A percentile compares a stretch with the other conserved stretches of the same genome.
These are phyloP conservation scores for Diplodia mutila DNA, from an alignment of 2,329 filamentous ascomycete species.

Conservation along the genomic window DNA sequence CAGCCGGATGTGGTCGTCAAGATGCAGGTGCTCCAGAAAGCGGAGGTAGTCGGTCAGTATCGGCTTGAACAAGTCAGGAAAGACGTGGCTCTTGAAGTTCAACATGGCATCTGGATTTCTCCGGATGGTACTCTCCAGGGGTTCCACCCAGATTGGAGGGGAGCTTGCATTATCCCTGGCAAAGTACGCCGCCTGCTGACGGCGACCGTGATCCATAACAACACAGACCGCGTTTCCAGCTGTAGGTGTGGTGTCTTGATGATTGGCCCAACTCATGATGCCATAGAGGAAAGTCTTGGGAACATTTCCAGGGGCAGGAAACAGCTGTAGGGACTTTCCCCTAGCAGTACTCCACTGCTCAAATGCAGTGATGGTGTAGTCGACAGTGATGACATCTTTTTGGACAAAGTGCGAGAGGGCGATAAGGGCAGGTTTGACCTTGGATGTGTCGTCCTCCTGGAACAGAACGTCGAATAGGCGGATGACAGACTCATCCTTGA, in stretches of 20 bases:
- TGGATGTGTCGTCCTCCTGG: constrained; percentile 63
- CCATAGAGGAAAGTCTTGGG: constrained; percentile 27
- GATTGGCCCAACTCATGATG: constrained; percentile 43
- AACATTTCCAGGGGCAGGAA: neutral
- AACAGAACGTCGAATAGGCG: constrained; percentile 63
- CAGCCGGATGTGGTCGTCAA: constrained; percentile 36
- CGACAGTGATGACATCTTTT: constrained; percentile 59
- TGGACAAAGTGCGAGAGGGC: constrained; percentile 67
- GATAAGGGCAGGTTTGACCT: constrained; percentile 72
- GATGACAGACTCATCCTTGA: constrained; percentile 31
- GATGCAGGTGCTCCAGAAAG: constrained; percentile 46
- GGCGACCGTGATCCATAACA: constrained; percentile 37
- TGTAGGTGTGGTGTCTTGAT: constrained; percentile 46
- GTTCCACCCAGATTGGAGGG: constrained; percentile 44
- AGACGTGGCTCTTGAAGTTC: constrained; percentile 51
- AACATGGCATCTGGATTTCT: constrained; percentile 42
- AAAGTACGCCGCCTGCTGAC: constrained; percentile 8
- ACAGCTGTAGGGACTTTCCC: neutral
- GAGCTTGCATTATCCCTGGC: neutral
- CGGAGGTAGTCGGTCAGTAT: constrained; percentile 43
- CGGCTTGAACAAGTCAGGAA: constrained; percentile 52
- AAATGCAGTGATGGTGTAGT: constrained; percentile 33
- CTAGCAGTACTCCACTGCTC: constrained; percentile 11
- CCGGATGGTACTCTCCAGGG: constrained; percentile 40
- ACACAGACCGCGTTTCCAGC: constrained; percentile 44